These are phyloP conservation scores for Citeromyces hawaiiensis DNA, from an alignment of 1,139 yeast genomes.

Conservation along the genomic window DNA sequence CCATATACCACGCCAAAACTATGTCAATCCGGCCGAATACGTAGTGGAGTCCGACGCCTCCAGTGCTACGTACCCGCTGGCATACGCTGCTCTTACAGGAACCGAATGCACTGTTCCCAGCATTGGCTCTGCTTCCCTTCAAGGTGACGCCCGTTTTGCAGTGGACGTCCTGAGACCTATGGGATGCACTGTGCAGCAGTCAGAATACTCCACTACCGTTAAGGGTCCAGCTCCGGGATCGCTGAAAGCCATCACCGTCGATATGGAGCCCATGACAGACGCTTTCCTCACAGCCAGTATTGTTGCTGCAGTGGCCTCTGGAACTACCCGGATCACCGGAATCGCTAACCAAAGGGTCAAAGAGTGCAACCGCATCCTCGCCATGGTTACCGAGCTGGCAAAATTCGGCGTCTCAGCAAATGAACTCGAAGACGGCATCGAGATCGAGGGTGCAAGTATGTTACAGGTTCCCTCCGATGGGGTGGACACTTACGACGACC, in stretches of 20 bases:
- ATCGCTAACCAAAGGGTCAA: conserved; percentile 97
- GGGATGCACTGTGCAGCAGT: conserved; percentile 87
- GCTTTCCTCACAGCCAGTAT: conserved; percentile 96
- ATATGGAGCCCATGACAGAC: conserved; percentile 99
- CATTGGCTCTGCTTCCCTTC: conserved; percentile 83
- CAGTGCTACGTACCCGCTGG: conserved; percentile 94
- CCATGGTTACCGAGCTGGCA: conserved; percentile 80
- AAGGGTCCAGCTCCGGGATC: conserved; percentile 70
- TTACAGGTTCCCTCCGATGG: conserved; percentile 49
- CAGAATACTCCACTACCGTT: conserved; percentile 78
- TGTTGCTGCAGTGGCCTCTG: conserved; percentile 78
- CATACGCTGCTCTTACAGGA: conserved; percentile 97
- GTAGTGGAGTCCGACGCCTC: conserved; percentile 97
- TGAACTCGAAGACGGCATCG: conserved; percentile 88
- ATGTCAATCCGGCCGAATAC: conserved; percentile 71
- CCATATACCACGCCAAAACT: conserved; percentile 76
- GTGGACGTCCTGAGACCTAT: conserved; percentile 83
- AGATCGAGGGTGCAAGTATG: conserved; percentile 53
- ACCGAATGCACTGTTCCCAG: conserved; percentile 88
- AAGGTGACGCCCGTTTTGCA: conserved; percentile 97
- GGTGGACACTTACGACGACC: conserved; percentile 80
- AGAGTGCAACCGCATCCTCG: conserved; percentile 92
- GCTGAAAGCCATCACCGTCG: conserved; percentile 64
- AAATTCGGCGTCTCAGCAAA: conserved; percentile 81
- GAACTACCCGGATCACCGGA: conserved; percentile 75